A percentile compares a stretch with the other conserved stretches of the same genome.
phyloP scores from a whole-genome alignment of 208 protist genomes.

The Leishmania guyanensis region DNA sequence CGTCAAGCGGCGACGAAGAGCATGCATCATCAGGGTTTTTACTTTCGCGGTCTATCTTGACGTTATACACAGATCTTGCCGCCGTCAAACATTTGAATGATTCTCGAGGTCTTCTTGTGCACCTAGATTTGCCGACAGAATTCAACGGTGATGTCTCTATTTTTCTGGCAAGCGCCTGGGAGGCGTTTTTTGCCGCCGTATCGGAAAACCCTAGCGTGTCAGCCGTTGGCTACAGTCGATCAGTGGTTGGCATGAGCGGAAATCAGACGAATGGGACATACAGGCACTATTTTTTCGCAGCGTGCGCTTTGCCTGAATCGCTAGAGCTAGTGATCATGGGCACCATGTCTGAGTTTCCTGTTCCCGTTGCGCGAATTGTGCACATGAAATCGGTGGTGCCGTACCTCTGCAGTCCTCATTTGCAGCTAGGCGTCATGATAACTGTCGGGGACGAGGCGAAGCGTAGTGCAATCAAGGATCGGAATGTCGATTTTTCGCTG shows the following conservation, averaged over 20 bases:
- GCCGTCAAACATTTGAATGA: constrained; percentile 53
- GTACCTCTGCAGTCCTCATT: constrained; percentile 58
- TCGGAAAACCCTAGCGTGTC: constrained; percentile 42
- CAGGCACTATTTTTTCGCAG: constrained; percentile 77
- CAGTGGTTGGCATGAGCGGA: constrained; percentile 34
- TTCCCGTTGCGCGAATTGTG: constrained; percentile 35
- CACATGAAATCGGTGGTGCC: constrained; percentile 57
- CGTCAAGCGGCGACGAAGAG: constrained; percentile 13
- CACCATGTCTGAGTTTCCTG: constrained; percentile 20
- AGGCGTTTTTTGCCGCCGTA: constrained; percentile 52
- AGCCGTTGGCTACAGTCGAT: constrained; percentile 59
- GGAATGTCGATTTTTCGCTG: constrained; percentile 37
- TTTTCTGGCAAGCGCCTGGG: constrained; percentile 58
- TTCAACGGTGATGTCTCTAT: constrained; percentile 40
- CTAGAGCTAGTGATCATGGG: constrained; percentile 8
- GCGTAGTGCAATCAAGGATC: constrained; percentile 34
- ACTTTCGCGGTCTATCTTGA: constrained; percentile 61
- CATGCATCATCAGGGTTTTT: constrained; percentile 62
- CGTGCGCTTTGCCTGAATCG: constrained; percentile 30
- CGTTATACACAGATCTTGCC: constrained; percentile 42
- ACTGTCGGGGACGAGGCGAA: constrained; percentile 69
- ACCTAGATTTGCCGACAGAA: constrained; percentile 56
- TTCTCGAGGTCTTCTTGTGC: constrained; percentile 57
- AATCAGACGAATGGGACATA: constrained; percentile 38
- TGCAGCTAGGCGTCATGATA: constrained; percentile 58